Percentiles rank a stretch among this genome's conserved stretches.
phyloP scores from a whole-genome alignment of 495 filamentous ascomycete genomes.

The Penicillium silybi region DNA sequence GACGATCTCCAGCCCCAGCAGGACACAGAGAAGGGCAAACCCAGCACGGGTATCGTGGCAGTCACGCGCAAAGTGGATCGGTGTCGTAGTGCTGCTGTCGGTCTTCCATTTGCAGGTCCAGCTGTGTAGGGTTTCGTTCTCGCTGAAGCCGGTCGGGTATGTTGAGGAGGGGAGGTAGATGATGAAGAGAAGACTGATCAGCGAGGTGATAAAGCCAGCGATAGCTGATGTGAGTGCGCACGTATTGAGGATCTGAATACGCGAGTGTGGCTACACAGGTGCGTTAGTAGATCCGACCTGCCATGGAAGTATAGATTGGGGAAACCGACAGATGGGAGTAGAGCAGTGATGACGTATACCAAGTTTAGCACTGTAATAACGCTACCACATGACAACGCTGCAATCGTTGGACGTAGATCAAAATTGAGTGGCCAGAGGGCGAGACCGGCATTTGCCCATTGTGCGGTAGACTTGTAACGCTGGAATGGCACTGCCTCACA shows the following conservation, averaged over 20 bases:
- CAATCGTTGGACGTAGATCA: constrained; percentile 44
- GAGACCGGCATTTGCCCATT: constrained; percentile 34
- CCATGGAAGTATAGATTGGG: not conserved
- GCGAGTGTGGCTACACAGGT: constrained; percentile 29
- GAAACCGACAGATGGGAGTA: constrained; percentile 39
- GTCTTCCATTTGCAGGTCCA: constrained; percentile 53
- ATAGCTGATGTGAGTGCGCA: constrained; percentile 30
- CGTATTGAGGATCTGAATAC: constrained; percentile 37
- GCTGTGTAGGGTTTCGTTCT: constrained; percentile 44
- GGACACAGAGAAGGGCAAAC: constrained; percentile 37
- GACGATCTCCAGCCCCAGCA: constrained; percentile 43
- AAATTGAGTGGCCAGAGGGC: constrained; percentile 49
- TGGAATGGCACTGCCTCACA: constrained; percentile 40
- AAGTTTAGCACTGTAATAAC: constrained; percentile 37
- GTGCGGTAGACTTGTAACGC: constrained; percentile 36
- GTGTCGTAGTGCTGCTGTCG: constrained; percentile 13
- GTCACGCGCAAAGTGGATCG: constrained; percentile 40
- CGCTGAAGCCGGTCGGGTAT: constrained; percentile 32
- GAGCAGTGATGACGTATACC: constrained; percentile 36
- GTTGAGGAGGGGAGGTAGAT: constrained; percentile 40
- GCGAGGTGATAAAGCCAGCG: constrained; percentile 37
- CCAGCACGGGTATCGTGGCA: constrained; percentile 39
- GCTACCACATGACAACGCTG: constrained; percentile 41
- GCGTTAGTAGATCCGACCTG: not conserved
- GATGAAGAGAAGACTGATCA: constrained; percentile 39